Base-by-base conservation (phyloP, 768 basidiomycete species). In the Rhodotorula toruloides region DNA sequence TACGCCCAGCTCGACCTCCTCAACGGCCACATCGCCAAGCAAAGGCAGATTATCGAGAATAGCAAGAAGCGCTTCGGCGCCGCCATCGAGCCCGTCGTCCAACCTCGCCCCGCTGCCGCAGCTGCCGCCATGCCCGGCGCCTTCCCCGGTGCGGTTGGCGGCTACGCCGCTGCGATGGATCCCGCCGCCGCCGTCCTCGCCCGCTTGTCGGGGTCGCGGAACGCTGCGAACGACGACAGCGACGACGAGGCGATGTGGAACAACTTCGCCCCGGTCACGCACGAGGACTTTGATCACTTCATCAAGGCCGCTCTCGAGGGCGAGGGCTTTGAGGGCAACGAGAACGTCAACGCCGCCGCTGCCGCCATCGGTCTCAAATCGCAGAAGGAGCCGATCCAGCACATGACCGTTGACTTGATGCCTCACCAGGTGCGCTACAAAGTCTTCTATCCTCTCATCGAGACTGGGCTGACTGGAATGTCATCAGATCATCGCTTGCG, bases 401-500 rank as follows among this genome's bases (percentile, higher is more conserved):
- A 84, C 9, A 84, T 89, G 82, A 79, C 79, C 22, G 79, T 87
- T 32, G 76, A 81, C 0, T 77, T 88, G 42, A 84, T 88, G 84
- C 81, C 87, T 31, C 58, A 67, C 12, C 65, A 63, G 55, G 53
- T 54, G 39, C 34, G 32, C 17, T 17, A 21, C n/a, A n/a, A 9
- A 19, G 32, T 29, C 40, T 10, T 13, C 19, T 14, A n/a, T 32
- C 46, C 44, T 36, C 25, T 25, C 48, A 14, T 39, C 48, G 58
- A 44, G 36, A 21, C 42, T 21, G 12, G 40, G 13, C 40, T 42
- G 40, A 42, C 11, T 21, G 11, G 40, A 42, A 11, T 42, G 19
- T 16, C 87, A 88, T 75, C 85, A 88, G 71, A 79, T 82, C 25
- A 83, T 89, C 55, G 80, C 79, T 0, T 77, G 78, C 31, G 71